phyloP scores from a whole-genome alignment of 2,329 filamentous ascomycete species.

The Phoma herbarum region DNA sequence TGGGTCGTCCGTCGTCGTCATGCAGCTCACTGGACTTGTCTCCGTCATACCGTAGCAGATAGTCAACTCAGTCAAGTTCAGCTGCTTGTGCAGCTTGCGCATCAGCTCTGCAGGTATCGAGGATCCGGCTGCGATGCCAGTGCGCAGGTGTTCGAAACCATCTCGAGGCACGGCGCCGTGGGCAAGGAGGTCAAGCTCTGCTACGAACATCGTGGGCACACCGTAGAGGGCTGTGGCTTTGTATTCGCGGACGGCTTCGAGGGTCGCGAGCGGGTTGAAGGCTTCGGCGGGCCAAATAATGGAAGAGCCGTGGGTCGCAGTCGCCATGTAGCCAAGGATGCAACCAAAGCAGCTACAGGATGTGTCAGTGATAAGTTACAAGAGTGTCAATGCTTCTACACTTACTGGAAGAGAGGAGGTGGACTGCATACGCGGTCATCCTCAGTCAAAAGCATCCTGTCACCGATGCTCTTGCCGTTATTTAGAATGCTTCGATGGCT shows the following conservation, averaged over 20 bases:
- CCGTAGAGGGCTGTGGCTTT: slow-evolving; percentile 79
- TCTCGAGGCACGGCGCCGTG: slow-evolving; percentile 52
- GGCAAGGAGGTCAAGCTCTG: slow-evolving; percentile 80
- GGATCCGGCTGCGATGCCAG: slow-evolving; percentile 90
- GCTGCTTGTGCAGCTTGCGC: slow-evolving; percentile 73
- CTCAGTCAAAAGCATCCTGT: slow-evolving; percentile 81
- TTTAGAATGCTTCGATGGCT: slow-evolving; percentile 88
- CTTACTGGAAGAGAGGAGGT: slow-evolving; percentile 63
- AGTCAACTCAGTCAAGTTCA: slow-evolving; percentile 83
- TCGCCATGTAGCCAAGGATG: slow-evolving; percentile 95
- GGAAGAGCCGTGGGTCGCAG: slow-evolving; percentile 80
- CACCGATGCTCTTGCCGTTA: slow-evolving; percentile 85
- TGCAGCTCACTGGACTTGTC: slow-evolving; percentile 76
- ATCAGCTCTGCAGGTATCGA: slow-evolving; percentile 86
- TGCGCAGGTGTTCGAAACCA: slow-evolving; percentile 74
- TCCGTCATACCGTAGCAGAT: slow-evolving; percentile 99
- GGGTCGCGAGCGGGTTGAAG: slow-evolving; percentile 79
- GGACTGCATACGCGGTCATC: slow-evolving; percentile 74
- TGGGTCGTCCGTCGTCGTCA: slow-evolving; percentile 83
- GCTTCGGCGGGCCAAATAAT: slow-evolving; percentile 88
- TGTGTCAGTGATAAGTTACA: slow-evolving; percentile 7
- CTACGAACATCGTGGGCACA: slow-evolving; percentile 94
- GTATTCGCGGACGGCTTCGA: slow-evolving; percentile 71
- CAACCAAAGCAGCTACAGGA: slow-evolving; percentile 77
- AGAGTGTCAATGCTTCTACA: background rate